Percentiles rank a stretch among this genome's conserved stretches.
Evolutionary conservation across 345 rosid genomes (phyloP).

Genomic region (Bruguiera parviflora): DNA sequence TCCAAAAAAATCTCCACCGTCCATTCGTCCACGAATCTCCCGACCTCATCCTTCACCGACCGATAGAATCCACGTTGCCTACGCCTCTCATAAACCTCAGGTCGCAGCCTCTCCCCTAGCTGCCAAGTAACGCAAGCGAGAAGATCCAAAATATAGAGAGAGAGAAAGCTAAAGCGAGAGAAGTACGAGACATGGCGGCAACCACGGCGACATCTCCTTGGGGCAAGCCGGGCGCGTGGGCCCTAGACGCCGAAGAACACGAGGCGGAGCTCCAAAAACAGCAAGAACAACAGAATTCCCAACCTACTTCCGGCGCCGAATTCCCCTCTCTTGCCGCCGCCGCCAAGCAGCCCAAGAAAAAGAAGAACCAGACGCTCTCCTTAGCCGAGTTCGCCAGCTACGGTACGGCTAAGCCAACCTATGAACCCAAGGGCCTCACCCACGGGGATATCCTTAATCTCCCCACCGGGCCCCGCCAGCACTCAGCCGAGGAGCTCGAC

Average conservation of each 20-base stretch:
- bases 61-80: constrained; percentile 20
- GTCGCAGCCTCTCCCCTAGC: too few species aligned
- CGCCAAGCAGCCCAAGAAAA: constrained; percentile 80
- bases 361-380: constrained; percentile 58
- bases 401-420: constrained; percentile 31
- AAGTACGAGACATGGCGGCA: constrained; percentile 57
- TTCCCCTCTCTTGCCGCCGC: constrained; percentile 69
- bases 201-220: constrained; percentile 79
- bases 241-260: constrained; percentile 78
- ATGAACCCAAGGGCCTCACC: constrained; percentile 34
- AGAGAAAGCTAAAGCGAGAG: background rate
- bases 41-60: constrained; percentile 34
- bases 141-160: background rate
- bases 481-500: constrained; percentile 83
- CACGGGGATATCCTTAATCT: constrained; percentile 57
- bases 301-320: constrained; percentile 32
- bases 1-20: background rate
- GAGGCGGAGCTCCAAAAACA: constrained; percentile 65
- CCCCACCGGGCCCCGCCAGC: constrained; percentile 89
- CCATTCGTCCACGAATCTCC: background rate
- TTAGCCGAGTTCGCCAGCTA: constrained; percentile 53
- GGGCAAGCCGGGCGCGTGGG: constrained; percentile 97
- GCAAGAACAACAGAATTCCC: constrained; percentile 14
- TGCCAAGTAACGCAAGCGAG: background rate
- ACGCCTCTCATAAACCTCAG: constrained; percentile 14